Evolutionary conservation across 2,329 filamentous ascomycete species (phyloP).

Genomic region (Coniochaeta sp.): DNA sequence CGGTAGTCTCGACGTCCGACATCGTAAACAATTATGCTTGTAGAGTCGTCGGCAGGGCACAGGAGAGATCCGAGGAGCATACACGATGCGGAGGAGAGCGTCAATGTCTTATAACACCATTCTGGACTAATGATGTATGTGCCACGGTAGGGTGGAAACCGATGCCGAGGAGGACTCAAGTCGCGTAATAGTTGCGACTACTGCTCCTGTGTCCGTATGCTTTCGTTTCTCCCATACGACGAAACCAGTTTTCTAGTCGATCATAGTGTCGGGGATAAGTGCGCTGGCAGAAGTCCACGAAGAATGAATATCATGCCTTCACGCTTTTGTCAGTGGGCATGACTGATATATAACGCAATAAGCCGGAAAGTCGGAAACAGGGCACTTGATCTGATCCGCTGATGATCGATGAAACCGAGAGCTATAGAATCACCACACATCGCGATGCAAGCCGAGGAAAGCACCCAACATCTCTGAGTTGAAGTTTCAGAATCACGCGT

Average conservation of each 20-base stretch:
- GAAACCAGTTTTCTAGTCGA: not conserved
- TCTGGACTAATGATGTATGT: not conserved
- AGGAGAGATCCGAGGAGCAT: not conserved
- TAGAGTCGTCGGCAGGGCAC: not conserved
- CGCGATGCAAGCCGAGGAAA: not conserved
- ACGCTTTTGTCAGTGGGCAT: not conserved
- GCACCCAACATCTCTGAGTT: not conserved
- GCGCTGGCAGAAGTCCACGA: not conserved
- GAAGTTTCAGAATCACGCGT: not conserved
- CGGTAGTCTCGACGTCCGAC: not conserved
- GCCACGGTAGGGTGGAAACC: not conserved
- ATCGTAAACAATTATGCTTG: not conserved
- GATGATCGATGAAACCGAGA: not conserved
- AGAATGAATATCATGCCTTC: not conserved
- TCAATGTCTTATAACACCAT: not conserved
- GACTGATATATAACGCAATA: not conserved
- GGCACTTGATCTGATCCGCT: not conserved
- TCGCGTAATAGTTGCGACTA: not conserved
- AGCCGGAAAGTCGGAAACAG: not conserved
- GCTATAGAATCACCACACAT: not conserved
- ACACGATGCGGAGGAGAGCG: not conserved
- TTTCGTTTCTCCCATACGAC: not conserved
- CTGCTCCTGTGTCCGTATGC: not conserved
- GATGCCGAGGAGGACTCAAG: not conserved
- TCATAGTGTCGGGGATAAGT: not conserved